Percentiles rank a stretch among this genome's conserved stretches.
Evolutionary conservation across 2,329 filamentous ascomycete species (phyloP).

Genomic region (Diaporthe longicolla): DNA sequence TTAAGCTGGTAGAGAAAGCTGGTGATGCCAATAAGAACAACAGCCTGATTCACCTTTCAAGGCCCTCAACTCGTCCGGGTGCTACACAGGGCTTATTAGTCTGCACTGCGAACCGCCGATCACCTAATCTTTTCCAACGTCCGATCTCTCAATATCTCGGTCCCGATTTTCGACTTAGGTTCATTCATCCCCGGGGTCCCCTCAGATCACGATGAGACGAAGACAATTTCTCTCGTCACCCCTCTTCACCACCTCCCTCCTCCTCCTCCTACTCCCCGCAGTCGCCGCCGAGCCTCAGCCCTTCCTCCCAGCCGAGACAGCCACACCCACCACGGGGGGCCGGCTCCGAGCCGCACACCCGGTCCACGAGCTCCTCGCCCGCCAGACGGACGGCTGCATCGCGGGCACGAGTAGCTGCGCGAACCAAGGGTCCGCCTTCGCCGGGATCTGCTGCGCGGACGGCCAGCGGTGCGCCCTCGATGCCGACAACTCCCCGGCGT

Average conservation of each 20-base stretch:
- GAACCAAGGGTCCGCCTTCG: slow-evolving; percentile 61
- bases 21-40: background rate
- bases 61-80: background rate
- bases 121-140: background rate
- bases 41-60: background rate
- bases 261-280: slow-evolving; percentile 40
- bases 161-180: slow-evolving; percentile 1
- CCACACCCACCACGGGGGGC: slow-evolving; percentile 35
- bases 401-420: slow-evolving; percentile 66
- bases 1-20: background rate
- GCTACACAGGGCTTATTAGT: background rate
- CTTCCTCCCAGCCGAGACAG: slow-evolving; percentile 50
- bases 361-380: slow-evolving; percentile 42
- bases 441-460: slow-evolving; percentile 64
- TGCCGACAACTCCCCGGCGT: slow-evolving; percentile 63
- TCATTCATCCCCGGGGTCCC: background rate
- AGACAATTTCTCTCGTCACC: slow-evolving; percentile 26
- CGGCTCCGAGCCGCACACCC: slow-evolving; percentile 42
- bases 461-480: slow-evolving; percentile 67
- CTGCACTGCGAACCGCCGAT: background rate
- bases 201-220: slow-evolving; percentile 39
- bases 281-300: slow-evolving; percentile 46
- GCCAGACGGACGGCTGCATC: slow-evolving; percentile 57
- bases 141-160: slow-evolving; percentile 6
- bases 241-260: slow-evolving; percentile 32